Base-by-base conservation (phyloP, 2,329 filamentous ascomycete species). In the Ilyonectria robusta region DNA sequence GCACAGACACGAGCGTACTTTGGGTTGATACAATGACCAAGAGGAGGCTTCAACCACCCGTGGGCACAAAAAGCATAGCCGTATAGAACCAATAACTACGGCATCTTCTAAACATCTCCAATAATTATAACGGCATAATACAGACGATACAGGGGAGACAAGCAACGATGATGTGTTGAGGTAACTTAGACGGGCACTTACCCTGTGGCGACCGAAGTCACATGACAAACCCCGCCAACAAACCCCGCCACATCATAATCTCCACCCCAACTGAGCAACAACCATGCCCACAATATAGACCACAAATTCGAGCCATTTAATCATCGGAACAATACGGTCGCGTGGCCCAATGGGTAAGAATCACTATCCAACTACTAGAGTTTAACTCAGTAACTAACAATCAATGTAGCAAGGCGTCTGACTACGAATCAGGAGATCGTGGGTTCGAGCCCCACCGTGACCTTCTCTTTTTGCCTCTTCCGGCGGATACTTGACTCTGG, bases 401-500 rank as follows among this genome's bases (percentile, higher is more conserved):
- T 72, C 71, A n/a, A 40, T 7, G 5, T n/a, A 42, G 72, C 69
- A 73, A 73, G 71, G 73, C 72, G 69, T 75, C 72, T 75, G 72
- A 70, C 72, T 75, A 75, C 72, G 72, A 75, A 75, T 75, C 72
- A 75, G 72, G 71, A 75, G 72, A 75, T 75, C 72, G 65, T 72
- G 70, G 71, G 72, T 75, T 75, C 72, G 72, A 75, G 17, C 15
- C 40, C 40, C 40, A 42, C 40, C 40, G n/a, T 42, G 40, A 42
- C 15, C 15, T 42, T 42, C 4, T 42, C 40, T 42, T 42, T 42
- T 42, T 42, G 40, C 17, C 40, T 42, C 17, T n/a, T 42, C 40
- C 4, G 17, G 17, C 8, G n/a, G 7, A 6, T 42, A 7, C 15
- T n/a, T n/a, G 40, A 7, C 40, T 42, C 15, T n/a, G 15, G 15